Evolutionary conservation across 352 stramenopile genomes (phyloP).

Genomic region (Pythium vanterpoolii): DNA sequence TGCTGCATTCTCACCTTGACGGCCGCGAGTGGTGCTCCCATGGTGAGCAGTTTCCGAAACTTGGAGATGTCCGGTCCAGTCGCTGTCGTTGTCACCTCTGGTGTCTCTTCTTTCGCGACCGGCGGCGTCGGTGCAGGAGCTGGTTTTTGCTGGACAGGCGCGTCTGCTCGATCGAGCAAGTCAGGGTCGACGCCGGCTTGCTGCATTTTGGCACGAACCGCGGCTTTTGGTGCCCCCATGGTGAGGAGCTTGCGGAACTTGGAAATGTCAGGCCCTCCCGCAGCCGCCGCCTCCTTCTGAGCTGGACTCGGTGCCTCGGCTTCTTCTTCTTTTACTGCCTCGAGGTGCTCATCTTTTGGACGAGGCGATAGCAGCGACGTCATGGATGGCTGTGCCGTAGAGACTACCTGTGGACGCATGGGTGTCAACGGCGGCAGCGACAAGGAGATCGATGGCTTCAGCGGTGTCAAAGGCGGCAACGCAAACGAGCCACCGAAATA

Average conservation of each 20-base stretch:
- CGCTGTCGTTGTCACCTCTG: background rate
- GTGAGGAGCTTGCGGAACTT: constrained; percentile 27
- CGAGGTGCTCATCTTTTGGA: constrained; percentile 18
- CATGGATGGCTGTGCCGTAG: background rate
- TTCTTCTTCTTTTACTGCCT: constrained; percentile 25
- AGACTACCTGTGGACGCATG: constrained; percentile 11
- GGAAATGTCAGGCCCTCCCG: constrained; percentile 5
- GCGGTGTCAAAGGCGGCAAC: constrained; percentile 15
- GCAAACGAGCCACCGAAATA: constrained; percentile 4
- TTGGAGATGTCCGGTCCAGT: constrained; percentile 39
- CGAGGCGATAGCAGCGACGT: constrained; percentile 9
- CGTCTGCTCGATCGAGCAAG: constrained; percentile 12
- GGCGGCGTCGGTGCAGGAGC: background rate
- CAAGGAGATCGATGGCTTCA: constrained; percentile 22
- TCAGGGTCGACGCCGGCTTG: constrained; percentile 24
- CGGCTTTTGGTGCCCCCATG: constrained; percentile 21
- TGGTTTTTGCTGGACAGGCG: background rate
- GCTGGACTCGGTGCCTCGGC: constrained; percentile 12
- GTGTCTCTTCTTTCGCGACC: background rate
- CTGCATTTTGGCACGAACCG: constrained; percentile 28
- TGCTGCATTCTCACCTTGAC: constrained; percentile 69
- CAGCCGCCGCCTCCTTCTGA: background rate
- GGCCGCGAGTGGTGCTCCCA: constrained; percentile 76
- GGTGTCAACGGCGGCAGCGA: constrained; percentile 18
- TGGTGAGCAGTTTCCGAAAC: constrained; percentile 92